Percentiles rank a stretch among this genome's conserved stretches.
phyloP scores from a whole-genome alignment of 306 rosid genomes.

The Cyamopsis tetragonoloba region DNA sequence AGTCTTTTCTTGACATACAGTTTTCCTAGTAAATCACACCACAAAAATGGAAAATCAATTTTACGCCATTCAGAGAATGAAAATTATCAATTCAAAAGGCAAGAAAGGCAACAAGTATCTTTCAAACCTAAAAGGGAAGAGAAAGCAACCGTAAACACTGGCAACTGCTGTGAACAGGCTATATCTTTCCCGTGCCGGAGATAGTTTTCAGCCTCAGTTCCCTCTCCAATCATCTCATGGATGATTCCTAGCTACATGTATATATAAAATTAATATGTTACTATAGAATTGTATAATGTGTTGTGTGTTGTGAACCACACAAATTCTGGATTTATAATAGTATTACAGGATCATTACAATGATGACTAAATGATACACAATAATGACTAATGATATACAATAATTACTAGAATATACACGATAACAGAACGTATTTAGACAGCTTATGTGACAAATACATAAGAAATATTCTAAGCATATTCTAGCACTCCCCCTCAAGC shows the following conservation, averaged over 20 bases:
- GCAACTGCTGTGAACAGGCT: constrained; percentile 54
- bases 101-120: neutral
- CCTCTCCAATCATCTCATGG: constrained; percentile 76
- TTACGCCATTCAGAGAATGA: constrained; percentile 9
- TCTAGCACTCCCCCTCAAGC: too few species aligned
- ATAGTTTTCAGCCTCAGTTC: constrained; percentile 69
- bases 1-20: constrained; percentile 55
- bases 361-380: too few species aligned
- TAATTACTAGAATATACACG: too few species aligned
- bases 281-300: too few species aligned
- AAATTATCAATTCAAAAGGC: constrained; percentile 21
- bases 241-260: constrained; percentile 64
- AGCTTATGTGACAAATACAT: too few species aligned
- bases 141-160: constrained; percentile 68
- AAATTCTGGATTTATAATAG: too few species aligned
- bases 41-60: constrained; percentile 21
- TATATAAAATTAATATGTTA: constrained; percentile 19
- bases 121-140: constrained; percentile 71
- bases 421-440: too few species aligned
- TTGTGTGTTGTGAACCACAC: too few species aligned
- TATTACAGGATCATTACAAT: too few species aligned
- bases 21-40: constrained; percentile 54
- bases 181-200: constrained; percentile 71
- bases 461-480: too few species aligned
- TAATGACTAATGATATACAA: too few species aligned